Conservation (phyloP, 75 land plant genomes). For the Pinus taeda region DNA sequence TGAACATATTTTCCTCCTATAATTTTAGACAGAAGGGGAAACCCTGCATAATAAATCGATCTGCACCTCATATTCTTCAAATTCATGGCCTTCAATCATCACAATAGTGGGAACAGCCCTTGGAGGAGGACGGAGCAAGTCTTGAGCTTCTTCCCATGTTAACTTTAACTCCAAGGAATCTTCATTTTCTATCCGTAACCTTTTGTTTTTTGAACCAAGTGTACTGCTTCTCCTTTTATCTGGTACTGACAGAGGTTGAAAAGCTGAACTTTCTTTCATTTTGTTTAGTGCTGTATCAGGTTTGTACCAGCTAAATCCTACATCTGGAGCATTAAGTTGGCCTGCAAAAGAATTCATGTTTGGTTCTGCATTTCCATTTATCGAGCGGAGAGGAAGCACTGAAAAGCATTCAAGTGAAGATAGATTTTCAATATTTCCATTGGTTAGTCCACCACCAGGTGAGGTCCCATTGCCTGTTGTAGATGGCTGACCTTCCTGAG, state of each 20-base stretch:
- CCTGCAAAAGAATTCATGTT: constrained; percentile 11
- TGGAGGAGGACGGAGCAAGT: constrained; percentile 73
- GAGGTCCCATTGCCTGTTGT: constrained; percentile 18
- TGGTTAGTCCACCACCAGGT: constrained; percentile 7
- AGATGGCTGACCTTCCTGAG: constrained; percentile 36
- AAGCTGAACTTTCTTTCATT: constrained; percentile 25
- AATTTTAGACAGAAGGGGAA: background rate
- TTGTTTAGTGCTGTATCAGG: constrained; percentile 33
- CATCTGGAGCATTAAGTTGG: constrained; percentile 28
- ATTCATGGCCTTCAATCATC: constrained; percentile 82
- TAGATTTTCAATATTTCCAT: constrained; percentile 8
- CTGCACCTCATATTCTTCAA: constrained; percentile 95
- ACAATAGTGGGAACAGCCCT: constrained; percentile 44
- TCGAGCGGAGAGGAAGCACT: constrained; percentile 7
- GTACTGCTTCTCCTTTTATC: constrained; percentile 49
- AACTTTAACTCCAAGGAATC: constrained; percentile 67
- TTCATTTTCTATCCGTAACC: constrained; percentile 54
- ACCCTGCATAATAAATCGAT: background rate
- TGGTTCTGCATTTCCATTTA: constrained; percentile 20
- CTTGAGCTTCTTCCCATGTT: constrained; percentile 92
- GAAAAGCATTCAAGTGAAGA: constrained; percentile 13
- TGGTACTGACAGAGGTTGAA: constrained; percentile 16
- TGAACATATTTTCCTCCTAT: constrained; percentile 1
- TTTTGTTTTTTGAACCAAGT: constrained; percentile 68
- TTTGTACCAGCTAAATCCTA: constrained; percentile 20